Base-by-base conservation (phyloP, 805 yeast species). In the Wickerhamiella spandovensis region DNA sequence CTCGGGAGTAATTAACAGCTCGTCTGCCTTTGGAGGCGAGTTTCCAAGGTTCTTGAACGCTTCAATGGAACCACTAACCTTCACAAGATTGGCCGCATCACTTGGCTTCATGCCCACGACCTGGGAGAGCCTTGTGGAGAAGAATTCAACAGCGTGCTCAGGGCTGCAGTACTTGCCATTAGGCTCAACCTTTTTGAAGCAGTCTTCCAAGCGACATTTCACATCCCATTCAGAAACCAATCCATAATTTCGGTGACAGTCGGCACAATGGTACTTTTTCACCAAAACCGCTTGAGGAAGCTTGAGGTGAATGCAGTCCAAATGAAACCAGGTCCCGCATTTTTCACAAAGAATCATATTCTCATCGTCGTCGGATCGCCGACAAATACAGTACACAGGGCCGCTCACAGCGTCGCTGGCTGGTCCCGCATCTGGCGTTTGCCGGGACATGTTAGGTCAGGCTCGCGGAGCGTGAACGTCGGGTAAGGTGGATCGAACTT, bases 291-390 rank as follows among this genome's bases (percentile, higher is more conserved):
- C 45, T 20, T 43, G 28, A 4, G 30, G 18, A 21, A 21, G 28
- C 12, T 4, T 43, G 8, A 43, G 30, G 12, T 15, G 8, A 5
- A 43, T 23, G 15, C 45, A 43, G 5, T 23, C 21, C 18, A 22
- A 18, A 23, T 43, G 45, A 17, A 43, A 43, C 45, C 45, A 43
- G 20, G 15, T 23, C 5, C 24, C 45, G 25, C 45, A 43, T 23
- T 43, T 43, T 21, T 43, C 45, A 43, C 45, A 43, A 3, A 23
- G 18, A 43, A 43, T 43, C 45, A 43, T 43, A 15, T 23, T 21
- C 13, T 17, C 24, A 10, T 23, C 45, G 20, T 43, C 45, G 12
- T 43, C 45, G 25, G 20, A 7, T 3, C 45, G 45, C 20, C 20
- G 10, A 20, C 45, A 43, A 23, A 43, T 24, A 23, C 45, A 43